These are phyloP conservation scores for Salix arbutifolia DNA, from an alignment of 345 rosid species.

Conservation along the genomic window DNA sequence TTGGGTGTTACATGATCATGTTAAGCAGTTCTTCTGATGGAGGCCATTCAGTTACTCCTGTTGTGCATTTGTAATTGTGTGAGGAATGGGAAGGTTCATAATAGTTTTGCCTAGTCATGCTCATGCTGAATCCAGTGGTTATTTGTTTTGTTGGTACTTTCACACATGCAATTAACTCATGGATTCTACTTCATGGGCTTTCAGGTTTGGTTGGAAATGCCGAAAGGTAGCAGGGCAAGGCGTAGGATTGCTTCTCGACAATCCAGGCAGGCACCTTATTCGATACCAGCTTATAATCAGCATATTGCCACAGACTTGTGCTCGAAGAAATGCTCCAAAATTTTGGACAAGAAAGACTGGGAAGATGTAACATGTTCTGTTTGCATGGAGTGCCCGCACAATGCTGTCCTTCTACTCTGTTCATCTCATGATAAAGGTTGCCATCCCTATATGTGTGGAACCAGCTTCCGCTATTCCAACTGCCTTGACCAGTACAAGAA, in stretches of 20 bases:
- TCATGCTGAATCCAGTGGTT: background rate
- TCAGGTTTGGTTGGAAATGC: conserved; percentile 38
- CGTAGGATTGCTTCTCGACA: conserved; percentile 51
- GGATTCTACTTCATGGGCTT: background rate
- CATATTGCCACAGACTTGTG: conserved; percentile 30
- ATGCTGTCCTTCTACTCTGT: conserved; percentile 94
- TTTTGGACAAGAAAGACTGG: conserved; percentile 71
- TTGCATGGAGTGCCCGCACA: conserved; percentile 97
- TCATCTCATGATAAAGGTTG: conserved; percentile 97
- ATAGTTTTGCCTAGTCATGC: background rate
- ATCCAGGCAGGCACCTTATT: conserved; percentile 51
- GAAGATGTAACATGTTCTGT: conserved; percentile 84
- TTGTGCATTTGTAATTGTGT: background rate
- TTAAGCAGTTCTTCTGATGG: background rate
- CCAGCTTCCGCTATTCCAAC: conserved; percentile 88
- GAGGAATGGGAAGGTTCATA: background rate
- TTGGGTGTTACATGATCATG: background rate
- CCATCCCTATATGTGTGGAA: conserved; percentile 97
- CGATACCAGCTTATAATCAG: conserved; percentile 31
- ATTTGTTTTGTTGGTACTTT: background rate
- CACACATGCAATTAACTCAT: background rate
- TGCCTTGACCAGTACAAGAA: conserved; percentile 94
- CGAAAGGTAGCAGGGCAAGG: conserved; percentile 56
- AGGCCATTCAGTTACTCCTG: background rate
- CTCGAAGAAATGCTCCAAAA: conserved; percentile 45